Base-by-base conservation (phyloP, 2,329 filamentous ascomycete genomes). In the Chaetomiaceae sp. region DNA sequence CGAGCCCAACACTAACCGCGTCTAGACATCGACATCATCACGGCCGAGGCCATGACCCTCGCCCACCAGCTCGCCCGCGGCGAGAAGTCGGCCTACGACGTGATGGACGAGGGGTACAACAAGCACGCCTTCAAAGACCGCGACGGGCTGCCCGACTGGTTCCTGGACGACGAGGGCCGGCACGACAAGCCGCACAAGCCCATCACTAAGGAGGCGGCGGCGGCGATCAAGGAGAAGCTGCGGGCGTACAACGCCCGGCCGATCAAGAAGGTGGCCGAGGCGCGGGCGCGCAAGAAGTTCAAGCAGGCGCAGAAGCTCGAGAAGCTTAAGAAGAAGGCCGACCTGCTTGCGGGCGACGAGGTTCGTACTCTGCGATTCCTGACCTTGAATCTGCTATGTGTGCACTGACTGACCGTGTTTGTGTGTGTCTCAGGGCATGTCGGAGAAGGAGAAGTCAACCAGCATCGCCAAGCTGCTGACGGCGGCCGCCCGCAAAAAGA, bases 201-300 rank as follows among this genome's bases (percentile, higher is more conserved):
- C n/a, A 91, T 95, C 59, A 89, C 84, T 41, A 93, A 93, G 58
- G 88, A 88, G 27, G 94, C 86, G 0, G 90, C 91, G 1, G 76
- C 80, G 12, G 93, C 93, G 2, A 96, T 98, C 72, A 90, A 93
- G 66, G 91, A 96, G 62, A 98, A 98, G 70, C 65, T 86, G 62
- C 85, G 91, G 26, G 90, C 93, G 0, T 79, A 95, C 58, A 97
- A 98, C 64, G 93, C 91, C 7, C 82, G 93, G 26, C 93, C 93
- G 1, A 97, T 97, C 79, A 98, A 98, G 78, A 98, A 98, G 74
- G 93, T 98, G 26, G 85, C 87, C 58, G 93, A 98, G 69, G 93
- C 93, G 19, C 90, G 94, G 69, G 91, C 90, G 29, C 79, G 93
- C 49, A 98, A 98, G 82, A 97, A 96, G 73, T 84, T 95, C 68